Evolutionary conservation across 169 alveolate species (phyloP).

Genomic region (Plasmodium gaboni): DNA sequence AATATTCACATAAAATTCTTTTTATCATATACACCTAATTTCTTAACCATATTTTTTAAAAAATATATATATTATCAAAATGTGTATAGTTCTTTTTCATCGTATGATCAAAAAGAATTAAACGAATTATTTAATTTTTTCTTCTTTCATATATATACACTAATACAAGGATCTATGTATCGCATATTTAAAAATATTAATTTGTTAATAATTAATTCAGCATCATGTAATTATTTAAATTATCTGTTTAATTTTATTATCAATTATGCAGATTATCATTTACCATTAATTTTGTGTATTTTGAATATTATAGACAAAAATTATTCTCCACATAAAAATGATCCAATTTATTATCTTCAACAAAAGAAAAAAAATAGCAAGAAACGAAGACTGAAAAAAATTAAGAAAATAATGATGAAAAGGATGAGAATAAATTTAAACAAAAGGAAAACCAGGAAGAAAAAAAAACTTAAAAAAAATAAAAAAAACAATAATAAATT

Average conservation of each 20-base stretch:
- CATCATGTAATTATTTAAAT: constrained; percentile 34
- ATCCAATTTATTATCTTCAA: no score
- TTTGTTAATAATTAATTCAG: constrained; percentile 16
- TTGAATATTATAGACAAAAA: constrained; percentile 12
- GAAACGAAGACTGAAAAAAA: not conserved
- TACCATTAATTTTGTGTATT: constrained; percentile 48
- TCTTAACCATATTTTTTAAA: constrained; percentile 55
- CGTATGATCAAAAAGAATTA: constrained; percentile 45
- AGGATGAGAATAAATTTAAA: not conserved
- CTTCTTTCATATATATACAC: constrained; percentile 70
- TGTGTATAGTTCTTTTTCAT: constrained; percentile 18
- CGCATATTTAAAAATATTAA: constrained; percentile 40
- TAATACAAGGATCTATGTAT: constrained; percentile 66
- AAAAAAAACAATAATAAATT: not conserved
- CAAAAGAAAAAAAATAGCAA: not conserved
- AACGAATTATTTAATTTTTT: constrained; percentile 57
- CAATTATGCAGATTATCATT: constrained; percentile 67
- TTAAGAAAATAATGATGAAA: not conserved
- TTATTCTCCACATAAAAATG: not conserved
- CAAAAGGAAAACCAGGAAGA: not conserved
- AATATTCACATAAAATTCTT: constrained; percentile 63
- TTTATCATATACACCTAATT: constrained; percentile 63
- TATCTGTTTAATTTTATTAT: constrained; percentile 42
- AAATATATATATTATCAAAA: constrained; percentile 61
- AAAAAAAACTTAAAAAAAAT: not conserved